These are phyloP conservation scores for Cucumis cinereus DNA, from an alignment of 306 rosid genomes.

Conservation along the genomic window DNA sequence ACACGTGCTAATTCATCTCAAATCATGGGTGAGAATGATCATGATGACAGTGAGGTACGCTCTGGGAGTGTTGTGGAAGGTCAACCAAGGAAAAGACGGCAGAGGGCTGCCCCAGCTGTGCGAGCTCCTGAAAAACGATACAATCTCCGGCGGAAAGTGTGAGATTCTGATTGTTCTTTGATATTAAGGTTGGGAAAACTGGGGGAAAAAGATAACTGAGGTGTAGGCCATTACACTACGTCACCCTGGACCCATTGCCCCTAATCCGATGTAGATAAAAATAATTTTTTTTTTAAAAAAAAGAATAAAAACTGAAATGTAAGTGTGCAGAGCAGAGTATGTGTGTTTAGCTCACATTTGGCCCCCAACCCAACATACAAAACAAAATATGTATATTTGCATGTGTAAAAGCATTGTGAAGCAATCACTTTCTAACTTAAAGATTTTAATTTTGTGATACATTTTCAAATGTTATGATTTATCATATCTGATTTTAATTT, in stretches of 20 bases:
- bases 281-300: background rate
- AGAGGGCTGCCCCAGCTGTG: constrained; percentile 32
- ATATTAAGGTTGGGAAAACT: background rate
- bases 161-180: constrained; percentile 1
- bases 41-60: constrained; percentile 49
- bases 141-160: constrained; percentile 69
- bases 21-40: constrained; percentile 40
- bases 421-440: background rate
- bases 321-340: background rate
- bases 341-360: background rate
- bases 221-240: background rate
- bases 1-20: constrained; percentile 53
- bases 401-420: background rate
- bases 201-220: background rate
- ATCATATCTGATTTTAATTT: background rate
- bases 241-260: background rate
- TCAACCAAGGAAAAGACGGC: constrained; percentile 51
- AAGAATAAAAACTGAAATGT: background rate
- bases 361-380: background rate
- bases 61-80: constrained; percentile 47
- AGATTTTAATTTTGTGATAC: background rate
- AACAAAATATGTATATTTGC: background rate
- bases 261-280: background rate
- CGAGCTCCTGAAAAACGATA: constrained; percentile 54
- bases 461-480: background rate